phyloP scores from a whole-genome alignment of 2,329 filamentous ascomycete genomes.

The Penicillium sp. region DNA sequence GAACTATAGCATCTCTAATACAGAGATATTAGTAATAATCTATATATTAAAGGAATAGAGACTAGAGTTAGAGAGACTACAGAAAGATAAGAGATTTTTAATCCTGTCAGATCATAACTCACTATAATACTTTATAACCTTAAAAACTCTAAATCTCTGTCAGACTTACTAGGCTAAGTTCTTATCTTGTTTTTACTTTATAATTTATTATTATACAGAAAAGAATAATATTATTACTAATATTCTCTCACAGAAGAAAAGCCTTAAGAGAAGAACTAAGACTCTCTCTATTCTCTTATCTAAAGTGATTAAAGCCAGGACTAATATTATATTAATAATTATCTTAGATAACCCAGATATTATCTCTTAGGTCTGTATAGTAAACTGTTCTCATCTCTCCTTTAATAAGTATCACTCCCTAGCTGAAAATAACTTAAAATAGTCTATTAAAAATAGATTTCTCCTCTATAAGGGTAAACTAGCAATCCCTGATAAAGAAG shows the following conservation, averaged over 20 bases:
- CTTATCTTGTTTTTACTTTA: neutral
- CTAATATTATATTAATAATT: neutral
- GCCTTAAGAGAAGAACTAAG: neutral
- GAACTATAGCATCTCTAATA: neutral
- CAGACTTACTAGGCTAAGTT: neutral
- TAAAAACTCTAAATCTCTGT: neutral
- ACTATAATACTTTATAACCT: neutral
- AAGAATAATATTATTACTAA: neutral
- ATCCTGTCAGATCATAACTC: neutral
- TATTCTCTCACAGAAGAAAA: neutral
- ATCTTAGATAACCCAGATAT: no score
- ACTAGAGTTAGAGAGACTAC: neutral
- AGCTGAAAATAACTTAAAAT: neutral
- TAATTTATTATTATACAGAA: neutral
- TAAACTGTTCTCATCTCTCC: no score
- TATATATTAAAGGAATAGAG: neutral
- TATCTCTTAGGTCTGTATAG: no score
- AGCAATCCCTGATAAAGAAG: neutral
- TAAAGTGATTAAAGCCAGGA: neutral
- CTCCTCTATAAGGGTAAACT: neutral
- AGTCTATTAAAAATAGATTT: neutral
- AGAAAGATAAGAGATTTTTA: neutral
- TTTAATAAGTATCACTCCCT: neutral
- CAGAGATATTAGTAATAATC: neutral
- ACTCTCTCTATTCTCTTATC: neutral